Evolutionary conservation across 768 basidiomycete species (phyloP).

Genomic region (Collybia sordida): DNA sequence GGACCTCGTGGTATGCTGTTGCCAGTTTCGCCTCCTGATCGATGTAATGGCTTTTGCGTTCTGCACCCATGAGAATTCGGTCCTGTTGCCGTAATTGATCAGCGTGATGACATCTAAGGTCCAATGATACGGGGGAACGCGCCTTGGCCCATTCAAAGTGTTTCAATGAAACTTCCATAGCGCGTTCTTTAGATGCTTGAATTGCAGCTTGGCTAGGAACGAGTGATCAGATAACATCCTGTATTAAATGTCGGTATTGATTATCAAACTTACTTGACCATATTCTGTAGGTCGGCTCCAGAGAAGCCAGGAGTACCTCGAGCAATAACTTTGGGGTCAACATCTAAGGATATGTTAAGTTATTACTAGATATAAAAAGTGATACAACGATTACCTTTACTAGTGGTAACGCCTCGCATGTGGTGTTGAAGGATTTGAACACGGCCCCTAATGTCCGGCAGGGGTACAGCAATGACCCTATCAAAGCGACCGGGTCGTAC

Average conservation of each 20-base stretch:
- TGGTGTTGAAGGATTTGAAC: conserved; percentile 93
- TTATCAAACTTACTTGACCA: conserved; percentile 75
- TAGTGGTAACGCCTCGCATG: conserved; percentile 74
- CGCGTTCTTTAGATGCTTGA: conserved; percentile 86
- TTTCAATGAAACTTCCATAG: conserved; percentile 63
- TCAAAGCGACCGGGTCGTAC: conserved; percentile 97
- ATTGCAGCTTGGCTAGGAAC: conserved; percentile 79
- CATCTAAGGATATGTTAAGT: conserved; percentile 42
- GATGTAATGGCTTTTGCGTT: conserved; percentile 87
- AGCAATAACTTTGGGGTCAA: conserved; percentile 86
- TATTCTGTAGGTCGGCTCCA: conserved; percentile 94
- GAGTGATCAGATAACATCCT: conserved; percentile 7
- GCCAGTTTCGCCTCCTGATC: conserved; percentile 83
- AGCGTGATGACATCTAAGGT: background rate
- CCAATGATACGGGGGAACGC: conserved; percentile 1
- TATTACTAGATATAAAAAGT: conserved; percentile 6
- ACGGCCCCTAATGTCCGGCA: conserved; percentile 93
- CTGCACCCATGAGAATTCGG: conserved; percentile 95
- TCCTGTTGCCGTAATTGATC: conserved; percentile 44
- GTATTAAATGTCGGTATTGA: background rate
- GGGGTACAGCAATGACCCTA: conserved; percentile 85
- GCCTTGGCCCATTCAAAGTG: conserved; percentile 99
- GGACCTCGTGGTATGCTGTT: conserved; percentile 95
- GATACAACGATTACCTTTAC: conserved; percentile 43
- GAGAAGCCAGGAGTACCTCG: conserved; percentile 96